Evolutionary conservation across 2,329 filamentous ascomycete genomes (phyloP), one percentile per base, ranked within the genome.

Genomic region (Fusarium euwallaceae): DNA sequence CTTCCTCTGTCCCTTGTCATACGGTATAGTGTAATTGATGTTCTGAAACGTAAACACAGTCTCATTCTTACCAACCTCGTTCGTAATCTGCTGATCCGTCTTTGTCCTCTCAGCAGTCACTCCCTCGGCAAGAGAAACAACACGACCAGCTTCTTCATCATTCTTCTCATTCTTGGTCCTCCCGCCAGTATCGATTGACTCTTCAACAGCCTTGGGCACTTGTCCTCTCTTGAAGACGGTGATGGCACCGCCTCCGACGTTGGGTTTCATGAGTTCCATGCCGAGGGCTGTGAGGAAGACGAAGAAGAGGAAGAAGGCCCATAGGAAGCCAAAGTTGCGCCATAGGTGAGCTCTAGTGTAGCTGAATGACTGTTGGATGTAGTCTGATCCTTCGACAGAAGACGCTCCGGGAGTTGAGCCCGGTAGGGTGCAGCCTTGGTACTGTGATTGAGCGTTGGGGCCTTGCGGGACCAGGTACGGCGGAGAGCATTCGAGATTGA

Each of bases 311-410:
- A 91, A 89, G 74, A 94, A 97, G 0, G 92, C 94, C 75, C 95
- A 91, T 2, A 97, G 83, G 4, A 95, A 91, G 36, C 92, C 94
- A 78, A 94, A 95, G 80, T 96, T 95, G 4, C 94, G 90, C 92
- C 92, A 94, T 9, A 92, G 83, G 75, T 94, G 88, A 1, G 84
- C 82, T 2, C 87, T 83, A 6, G 82, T 84, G 78, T 93, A 94
- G 3, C 83, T 80, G 73, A 89, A 92, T 5, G 82, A 80, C 81
- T 85, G 10, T 82, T 81, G 24, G 76, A 94, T 84, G 61, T 92
- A 94, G 0, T 82, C 83, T 16, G 87, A 84, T 0, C 92, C 92
- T 0, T 83, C 78, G 6, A 94, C 88, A 2, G 79, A 78, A 0
- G 78, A 82, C 0, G 81, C 78, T 1, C 91, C 87, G 16, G 77